Evolutionary conservation across 163 green algal genomes (phyloP).

Genomic region (Chlamydomonas reinhardtii): DNA sequence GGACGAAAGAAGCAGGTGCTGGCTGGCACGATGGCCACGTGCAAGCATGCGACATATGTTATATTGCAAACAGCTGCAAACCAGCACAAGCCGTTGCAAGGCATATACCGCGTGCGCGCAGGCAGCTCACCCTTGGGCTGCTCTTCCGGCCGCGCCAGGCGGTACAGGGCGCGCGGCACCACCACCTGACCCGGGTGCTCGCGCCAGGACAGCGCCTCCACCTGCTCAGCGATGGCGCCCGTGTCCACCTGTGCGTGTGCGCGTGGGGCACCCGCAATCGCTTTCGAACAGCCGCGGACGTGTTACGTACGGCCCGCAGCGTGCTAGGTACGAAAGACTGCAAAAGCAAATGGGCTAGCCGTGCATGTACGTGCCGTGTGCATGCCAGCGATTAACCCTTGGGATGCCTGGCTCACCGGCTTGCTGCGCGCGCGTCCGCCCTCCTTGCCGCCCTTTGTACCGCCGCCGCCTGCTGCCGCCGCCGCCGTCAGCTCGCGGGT

Average conservation of each 20-base stretch:
- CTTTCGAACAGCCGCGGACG: too few relatives aligned
- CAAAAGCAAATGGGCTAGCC: too few relatives aligned
- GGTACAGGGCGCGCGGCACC: slow-evolving; percentile 17
- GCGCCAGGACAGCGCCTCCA: neutral
- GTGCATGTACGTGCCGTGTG: too few relatives aligned
- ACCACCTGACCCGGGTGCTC: neutral
- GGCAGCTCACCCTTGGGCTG: neutral
- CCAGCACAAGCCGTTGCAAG: neutral
- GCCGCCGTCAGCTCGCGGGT: slow-evolving; percentile 1
- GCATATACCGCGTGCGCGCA: too few relatives aligned
- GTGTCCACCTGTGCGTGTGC: neutral
- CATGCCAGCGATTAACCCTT: too few relatives aligned
- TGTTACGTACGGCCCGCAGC: too few relatives aligned
- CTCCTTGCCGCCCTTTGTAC: neutral
- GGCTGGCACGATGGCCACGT: too few relatives aligned
- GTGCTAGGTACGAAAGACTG: too few relatives aligned
- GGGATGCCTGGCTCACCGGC: too few relatives aligned
- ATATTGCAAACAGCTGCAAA: neutral
- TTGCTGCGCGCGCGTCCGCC: neutral
- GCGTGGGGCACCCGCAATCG: neutral
- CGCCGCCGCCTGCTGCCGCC: neutral
- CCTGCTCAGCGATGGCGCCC: neutral
- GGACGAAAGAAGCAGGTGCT: neutral
- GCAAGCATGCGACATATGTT: too few relatives aligned
- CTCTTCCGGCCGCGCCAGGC: neutral